Conservation (phyloP, 768 basidiomycete species). For the Thelephora ganbajun region DNA sequence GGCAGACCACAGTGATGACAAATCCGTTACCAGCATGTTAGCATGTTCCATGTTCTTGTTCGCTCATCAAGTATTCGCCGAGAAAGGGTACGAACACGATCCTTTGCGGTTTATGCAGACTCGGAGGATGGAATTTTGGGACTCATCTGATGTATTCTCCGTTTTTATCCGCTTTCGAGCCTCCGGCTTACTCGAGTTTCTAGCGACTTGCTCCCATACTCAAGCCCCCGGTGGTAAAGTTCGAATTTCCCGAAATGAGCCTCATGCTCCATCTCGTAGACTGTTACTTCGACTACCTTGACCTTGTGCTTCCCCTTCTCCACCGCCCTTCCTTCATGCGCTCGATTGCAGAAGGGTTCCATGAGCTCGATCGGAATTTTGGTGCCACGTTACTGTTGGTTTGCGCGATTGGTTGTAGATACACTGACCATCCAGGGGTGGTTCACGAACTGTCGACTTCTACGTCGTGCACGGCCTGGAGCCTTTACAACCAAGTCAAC, state of each 20-base stretch:
- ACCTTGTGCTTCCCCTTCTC: conserved; percentile 52
- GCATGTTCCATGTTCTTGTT: too few relatives aligned
- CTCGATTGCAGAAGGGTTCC: conserved; percentile 30
- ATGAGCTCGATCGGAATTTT: conserved; percentile 38
- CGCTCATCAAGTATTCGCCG: not conserved
- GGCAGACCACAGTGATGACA: too few relatives aligned
- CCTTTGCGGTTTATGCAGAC: not conserved
- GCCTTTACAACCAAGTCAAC: conserved; percentile 44
- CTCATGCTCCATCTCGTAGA: conserved; percentile 39
- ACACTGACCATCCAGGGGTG: conserved; percentile 24
- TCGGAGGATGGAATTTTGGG: not conserved
- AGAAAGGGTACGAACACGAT: not conserved
- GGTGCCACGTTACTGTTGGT: conserved; percentile 49
- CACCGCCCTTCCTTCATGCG: conserved; percentile 58
- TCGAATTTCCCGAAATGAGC: conserved; percentile 36
- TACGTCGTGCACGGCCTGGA: conserved; percentile 38
- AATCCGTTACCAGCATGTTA: too few relatives aligned
- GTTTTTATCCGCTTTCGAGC: not conserved
- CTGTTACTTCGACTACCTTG: conserved; percentile 46
- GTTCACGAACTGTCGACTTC: conserved; percentile 3
- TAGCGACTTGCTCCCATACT: not conserved
- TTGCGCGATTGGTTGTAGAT: conserved; percentile 54
- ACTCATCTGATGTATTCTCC: not conserved
- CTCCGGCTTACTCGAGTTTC: too few relatives aligned
- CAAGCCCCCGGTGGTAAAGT: conserved; percentile 7